These are phyloP conservation scores for Metarhizium guizhouense DNA, from an alignment of 2,329 filamentous ascomycete species.

Conservation along the genomic window DNA sequence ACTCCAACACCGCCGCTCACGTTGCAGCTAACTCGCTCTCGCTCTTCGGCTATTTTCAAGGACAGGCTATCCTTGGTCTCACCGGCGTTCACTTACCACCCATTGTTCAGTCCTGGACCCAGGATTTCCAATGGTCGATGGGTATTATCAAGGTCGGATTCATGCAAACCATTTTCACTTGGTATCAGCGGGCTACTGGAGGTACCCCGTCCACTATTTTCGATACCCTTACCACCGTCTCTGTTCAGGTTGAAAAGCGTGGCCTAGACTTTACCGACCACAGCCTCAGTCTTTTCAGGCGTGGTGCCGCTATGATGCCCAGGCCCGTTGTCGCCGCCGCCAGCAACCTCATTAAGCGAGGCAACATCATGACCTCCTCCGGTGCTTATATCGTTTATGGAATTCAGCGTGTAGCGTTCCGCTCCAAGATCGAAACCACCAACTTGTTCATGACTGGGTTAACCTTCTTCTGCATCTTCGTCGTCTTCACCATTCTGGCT, in stretches of 20 bases:
- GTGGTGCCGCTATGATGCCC: conserved; percentile 44
- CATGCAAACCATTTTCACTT: conserved; percentile 81
- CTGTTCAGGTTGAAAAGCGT: conserved; percentile 73
- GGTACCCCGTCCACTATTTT: conserved; percentile 75
- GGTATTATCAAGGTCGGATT: conserved; percentile 85
- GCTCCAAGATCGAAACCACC: conserved; percentile 67
- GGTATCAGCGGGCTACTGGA: conserved; percentile 92
- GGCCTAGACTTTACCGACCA: conserved; percentile 29
- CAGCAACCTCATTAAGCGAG: conserved; percentile 41
- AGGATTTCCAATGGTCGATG: conserved; percentile 98
- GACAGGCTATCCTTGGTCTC: conserved; percentile 85
- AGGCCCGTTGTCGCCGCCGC: conserved; percentile 26
- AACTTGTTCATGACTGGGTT: conserved; percentile 92
- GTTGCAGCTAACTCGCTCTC: conserved; percentile 89
- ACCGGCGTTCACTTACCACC: conserved; percentile 74
- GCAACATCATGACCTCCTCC: conserved; percentile 42
- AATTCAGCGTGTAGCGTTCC: conserved; percentile 80
- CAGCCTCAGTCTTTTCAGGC: conserved; percentile 40
- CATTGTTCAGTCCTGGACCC: conserved; percentile 85
- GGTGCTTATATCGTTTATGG: conserved; percentile 61
- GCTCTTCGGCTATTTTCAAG: conserved; percentile 92
- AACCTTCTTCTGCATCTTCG: conserved; percentile 80
- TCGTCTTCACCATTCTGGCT: conserved; percentile 61
- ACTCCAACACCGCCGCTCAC: conserved; percentile 90
- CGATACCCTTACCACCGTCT: conserved; percentile 62